Evolutionary conservation across 805 yeast genomes (phyloP).

Genomic region (Nakazawaea laoshanensis): DNA sequence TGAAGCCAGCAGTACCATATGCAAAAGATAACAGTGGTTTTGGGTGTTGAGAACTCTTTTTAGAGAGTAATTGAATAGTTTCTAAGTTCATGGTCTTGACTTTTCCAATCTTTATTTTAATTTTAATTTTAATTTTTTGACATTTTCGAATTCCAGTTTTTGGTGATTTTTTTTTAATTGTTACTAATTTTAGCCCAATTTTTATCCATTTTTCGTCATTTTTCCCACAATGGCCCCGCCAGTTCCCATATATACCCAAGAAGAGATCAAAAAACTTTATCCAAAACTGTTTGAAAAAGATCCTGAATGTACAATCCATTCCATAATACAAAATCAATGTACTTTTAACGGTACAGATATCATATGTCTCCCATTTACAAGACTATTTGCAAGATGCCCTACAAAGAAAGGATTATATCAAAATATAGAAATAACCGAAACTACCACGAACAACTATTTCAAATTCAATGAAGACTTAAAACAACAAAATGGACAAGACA

Average conservation of each 20-base stretch:
- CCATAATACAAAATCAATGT: conserved; percentile 39
- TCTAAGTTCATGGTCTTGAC: no score
- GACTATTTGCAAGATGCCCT: conserved; percentile 37
- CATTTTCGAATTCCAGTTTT: no score
- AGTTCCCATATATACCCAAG: conserved; percentile 32
- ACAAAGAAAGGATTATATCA: conserved; percentile 15
- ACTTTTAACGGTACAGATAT: conserved; percentile 32
- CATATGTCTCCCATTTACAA: conserved; percentile 38
- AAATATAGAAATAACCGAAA: conserved; percentile 29
- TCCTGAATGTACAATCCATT: conserved; percentile 23
- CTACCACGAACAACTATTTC: conserved; percentile 23
- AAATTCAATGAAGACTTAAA: conserved; percentile 9
- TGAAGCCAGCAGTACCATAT: conserved; percentile 98
- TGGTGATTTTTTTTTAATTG: no score
- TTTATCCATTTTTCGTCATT: no score
- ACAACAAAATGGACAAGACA: conserved; percentile 7
- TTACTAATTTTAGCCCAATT: no score
- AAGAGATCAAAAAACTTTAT: conserved; percentile 23
- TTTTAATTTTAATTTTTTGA: no score
- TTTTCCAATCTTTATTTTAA: no score
- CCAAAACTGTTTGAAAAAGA: conserved; percentile 18
- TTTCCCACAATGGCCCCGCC: conserved; percentile 37
- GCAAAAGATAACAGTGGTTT: conserved; percentile 41
- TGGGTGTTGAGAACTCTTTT: no score
- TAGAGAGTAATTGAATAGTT: no score